Base-by-base conservation (phyloP, 2,329 filamentous ascomycete genomes). In the Colletotrichum orbiculare region DNA sequence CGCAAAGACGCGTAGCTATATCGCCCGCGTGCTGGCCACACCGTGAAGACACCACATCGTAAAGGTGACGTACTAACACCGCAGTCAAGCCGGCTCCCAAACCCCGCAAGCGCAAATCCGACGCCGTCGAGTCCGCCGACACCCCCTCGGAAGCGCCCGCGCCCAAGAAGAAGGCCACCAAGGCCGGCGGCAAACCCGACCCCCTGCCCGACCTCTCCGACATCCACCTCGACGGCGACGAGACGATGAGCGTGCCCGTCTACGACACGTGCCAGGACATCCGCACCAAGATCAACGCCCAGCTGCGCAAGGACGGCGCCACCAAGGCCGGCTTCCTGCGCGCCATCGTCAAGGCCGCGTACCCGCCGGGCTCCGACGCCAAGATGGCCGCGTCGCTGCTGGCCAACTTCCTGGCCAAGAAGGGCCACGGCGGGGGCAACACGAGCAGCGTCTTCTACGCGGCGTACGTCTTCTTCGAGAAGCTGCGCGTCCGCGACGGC, bases 401-500 rank as follows among this genome's bases (percentile, higher is more conserved):
- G 15, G 77, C 76, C 38, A 75, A 78, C 43, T 89, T 88, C 69
- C 77, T 86, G 54, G 71, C 71, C 6, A 83, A 84, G 69, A 83
- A 81, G 60, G 85, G 85, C 0, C 62, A 79, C 0, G 75, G 74
- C 9, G 76, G 77, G 2, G 86, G 86, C 5, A 84, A 84, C 57
- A 82, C 79, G 3, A 83, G 76, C 56, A 68, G 69, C 8, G 75
- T 83, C 1, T 89, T 82, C 70, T 88, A 89, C 68, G 81, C 80
- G 3, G 79, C 77, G 0, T 89, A 88, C 70, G 79, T 86, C 17
- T 87, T 82, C 72, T 89, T 89, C 69, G 85, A 89, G 75, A 89
- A 88, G 76, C 67, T 83, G 68, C 75, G 85, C 13, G 73, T 88
- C 58, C 79, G 79, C 69, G 77, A 85, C 56, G 75, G 76, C 0